A percentile compares a stretch with the other conserved stretches of the same genome.
These are phyloP conservation scores for Novymonas esmeraldas DNA, from an alignment of 208 protist genomes.

Conservation along the genomic window DNA sequence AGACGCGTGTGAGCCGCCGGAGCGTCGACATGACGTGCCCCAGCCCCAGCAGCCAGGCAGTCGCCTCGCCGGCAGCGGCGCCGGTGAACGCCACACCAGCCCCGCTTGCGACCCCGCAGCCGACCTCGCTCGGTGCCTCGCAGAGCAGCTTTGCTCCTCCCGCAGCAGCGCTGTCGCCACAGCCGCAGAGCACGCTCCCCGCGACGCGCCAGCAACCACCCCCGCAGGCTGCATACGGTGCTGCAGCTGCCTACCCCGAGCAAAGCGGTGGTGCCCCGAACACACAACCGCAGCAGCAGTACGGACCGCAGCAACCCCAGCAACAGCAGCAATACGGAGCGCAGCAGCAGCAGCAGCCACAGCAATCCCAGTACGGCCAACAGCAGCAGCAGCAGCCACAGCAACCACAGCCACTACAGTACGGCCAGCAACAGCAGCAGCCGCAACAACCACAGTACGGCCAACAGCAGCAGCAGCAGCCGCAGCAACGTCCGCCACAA, in stretches of 20 bases:
- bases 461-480: slow-evolving; percentile 19
- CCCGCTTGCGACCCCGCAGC: slow-evolving; percentile 9
- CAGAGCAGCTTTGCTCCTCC: slow-evolving; percentile 2
- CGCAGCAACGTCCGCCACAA: slow-evolving; percentile 21
- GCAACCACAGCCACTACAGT: slow-evolving; percentile 13
- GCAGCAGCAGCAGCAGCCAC: slow-evolving; percentile 16
- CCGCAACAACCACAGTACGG: slow-evolving; percentile 16
- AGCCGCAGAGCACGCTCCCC: slow-evolving; percentile 5
- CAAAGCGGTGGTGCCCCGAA: background rate
- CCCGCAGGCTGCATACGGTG: background rate
- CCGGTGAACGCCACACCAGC: background rate
- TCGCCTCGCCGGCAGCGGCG: background rate
- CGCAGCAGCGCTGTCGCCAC: background rate
- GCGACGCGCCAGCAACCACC: slow-evolving; percentile 6
- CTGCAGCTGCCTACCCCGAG: background rate
- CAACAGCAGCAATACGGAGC: slow-evolving; percentile 14
- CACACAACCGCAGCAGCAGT: too few relatives aligned
- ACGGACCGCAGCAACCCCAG: background rate
- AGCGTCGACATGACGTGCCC: background rate
- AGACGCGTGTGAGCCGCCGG: slow-evolving; percentile 28
- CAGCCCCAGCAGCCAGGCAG: too few relatives aligned
- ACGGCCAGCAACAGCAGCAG: slow-evolving; percentile 15
- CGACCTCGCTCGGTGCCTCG: slow-evolving; percentile 7
- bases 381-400: slow-evolving; percentile 15
- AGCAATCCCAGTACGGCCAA: slow-evolving; percentile 12